Evolutionary conservation across 139 green algal genomes (phyloP).

Genomic region (Micromonas pusilla): DNA sequence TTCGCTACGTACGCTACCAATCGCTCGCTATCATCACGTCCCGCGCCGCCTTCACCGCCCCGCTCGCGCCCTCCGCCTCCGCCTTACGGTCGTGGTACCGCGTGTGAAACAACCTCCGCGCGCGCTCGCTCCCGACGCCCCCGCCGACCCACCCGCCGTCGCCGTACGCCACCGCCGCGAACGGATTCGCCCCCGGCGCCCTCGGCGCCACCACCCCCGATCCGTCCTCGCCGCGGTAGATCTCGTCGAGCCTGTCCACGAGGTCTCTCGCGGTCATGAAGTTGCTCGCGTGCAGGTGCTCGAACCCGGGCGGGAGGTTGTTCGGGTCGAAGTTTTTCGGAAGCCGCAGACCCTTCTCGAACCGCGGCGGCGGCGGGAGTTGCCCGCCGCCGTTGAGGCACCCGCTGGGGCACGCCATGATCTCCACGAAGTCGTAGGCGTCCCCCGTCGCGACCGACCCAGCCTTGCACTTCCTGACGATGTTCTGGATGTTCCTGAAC

Average conservation of each 20-base stretch:
- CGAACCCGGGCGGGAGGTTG: no score
- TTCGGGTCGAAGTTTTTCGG: no score
- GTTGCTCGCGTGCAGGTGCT: not conserved
- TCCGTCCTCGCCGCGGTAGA: not conserved
- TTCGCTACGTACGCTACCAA: not conserved
- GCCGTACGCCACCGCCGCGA: constrained; percentile 51
- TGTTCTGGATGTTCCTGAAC: constrained; percentile 94
- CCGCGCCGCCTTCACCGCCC: not conserved
- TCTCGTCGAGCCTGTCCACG: not conserved
- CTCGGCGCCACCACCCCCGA: constrained; percentile 14
- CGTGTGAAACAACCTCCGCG: constrained; percentile 59
- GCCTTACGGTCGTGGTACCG: constrained; percentile 51
- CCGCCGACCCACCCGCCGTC: constrained; percentile 30
- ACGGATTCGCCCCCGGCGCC: constrained; percentile 34
- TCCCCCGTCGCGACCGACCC: constrained; percentile 36
- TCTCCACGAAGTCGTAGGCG: constrained; percentile 88
- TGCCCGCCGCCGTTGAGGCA: constrained; percentile 95
- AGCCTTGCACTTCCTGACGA: constrained; percentile 80
- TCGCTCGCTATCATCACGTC: not conserved
- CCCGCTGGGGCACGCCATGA: constrained; percentile 92
- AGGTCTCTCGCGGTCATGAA: not conserved
- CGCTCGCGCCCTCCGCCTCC: not conserved
- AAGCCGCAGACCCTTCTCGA: no score
- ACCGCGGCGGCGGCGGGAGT: constrained; percentile 46
- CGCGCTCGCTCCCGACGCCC: constrained; percentile 29